A percentile compares a stretch with the other conserved stretches of the same genome.
Evolutionary conservation across 495 filamentous ascomycete genomes (phyloP).

Genomic region (Talaromyces nanjingensis): DNA sequence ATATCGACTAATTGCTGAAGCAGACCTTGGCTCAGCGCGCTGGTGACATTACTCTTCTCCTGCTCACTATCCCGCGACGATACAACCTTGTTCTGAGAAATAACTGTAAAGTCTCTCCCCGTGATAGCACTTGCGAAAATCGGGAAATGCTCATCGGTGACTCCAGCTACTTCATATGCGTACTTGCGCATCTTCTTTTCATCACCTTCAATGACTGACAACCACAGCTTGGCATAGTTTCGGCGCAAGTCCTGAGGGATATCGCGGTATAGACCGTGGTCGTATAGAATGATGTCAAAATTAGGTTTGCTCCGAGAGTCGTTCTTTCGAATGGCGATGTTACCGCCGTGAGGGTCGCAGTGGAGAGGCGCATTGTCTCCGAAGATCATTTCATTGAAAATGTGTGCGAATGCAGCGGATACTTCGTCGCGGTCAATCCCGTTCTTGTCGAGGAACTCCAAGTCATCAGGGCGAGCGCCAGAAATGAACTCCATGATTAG

Average conservation of each 20-base stretch:
- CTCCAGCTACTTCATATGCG: constrained; percentile 78
- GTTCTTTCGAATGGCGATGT: constrained; percentile 86
- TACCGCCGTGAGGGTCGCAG: constrained; percentile 96
- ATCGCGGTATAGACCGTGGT: constrained; percentile 93
- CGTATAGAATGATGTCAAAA: constrained; percentile 97
- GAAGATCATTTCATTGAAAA: constrained; percentile 99
- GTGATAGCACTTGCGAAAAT: constrained; percentile 96
- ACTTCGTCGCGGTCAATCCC: constrained; percentile 94
- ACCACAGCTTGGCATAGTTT: constrained; percentile 95
- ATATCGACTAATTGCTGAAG: constrained; percentile 82
- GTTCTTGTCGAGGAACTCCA: constrained; percentile 76
- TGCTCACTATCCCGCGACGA: constrained; percentile 55
- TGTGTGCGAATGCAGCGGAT: constrained; percentile 79
- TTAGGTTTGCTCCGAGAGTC: constrained; percentile 53
- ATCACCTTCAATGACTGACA: constrained; percentile 87
- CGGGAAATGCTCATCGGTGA: constrained; percentile 88
- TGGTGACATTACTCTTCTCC: constrained; percentile 77
- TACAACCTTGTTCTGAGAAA: constrained; percentile 51
- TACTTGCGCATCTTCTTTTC: constrained; percentile 80
- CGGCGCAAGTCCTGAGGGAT: constrained; percentile 73
- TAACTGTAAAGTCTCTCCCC: constrained; percentile 76
- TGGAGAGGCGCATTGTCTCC: constrained; percentile 83
- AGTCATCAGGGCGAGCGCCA: constrained; percentile 82
- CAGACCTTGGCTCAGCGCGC: constrained; percentile 79
- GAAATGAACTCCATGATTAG: constrained; percentile 93